Conservation (phyloP, 768 basidiomycete genomes). For the Trametes cinnabarina region DNA sequence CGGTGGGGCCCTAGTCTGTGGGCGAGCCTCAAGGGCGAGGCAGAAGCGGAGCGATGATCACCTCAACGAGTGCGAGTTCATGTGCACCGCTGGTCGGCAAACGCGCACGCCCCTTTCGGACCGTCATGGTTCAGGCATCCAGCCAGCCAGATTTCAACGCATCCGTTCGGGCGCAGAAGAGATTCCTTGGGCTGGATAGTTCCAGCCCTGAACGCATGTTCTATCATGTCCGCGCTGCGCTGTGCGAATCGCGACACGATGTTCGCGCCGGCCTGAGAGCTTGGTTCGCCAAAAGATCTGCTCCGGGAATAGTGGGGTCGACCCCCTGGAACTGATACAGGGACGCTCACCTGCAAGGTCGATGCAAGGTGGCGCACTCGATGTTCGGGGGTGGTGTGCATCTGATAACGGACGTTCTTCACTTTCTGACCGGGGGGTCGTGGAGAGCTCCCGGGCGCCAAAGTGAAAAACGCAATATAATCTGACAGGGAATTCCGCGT, state of each 20-base stretch:
- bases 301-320: constrained; percentile 13
- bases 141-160: not conserved
- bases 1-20: constrained; percentile 7
- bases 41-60: constrained; percentile 15
- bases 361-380: constrained; percentile 8
- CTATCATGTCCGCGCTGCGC: not conserved
- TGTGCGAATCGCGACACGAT: constrained; percentile 17
- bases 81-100: constrained; percentile 16
- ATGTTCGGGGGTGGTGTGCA: constrained; percentile 1
- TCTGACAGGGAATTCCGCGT: constrained; percentile 3
- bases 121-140: constrained; percentile 6
- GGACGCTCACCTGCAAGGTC: not conserved
- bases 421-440: constrained; percentile 13
- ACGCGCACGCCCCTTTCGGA: constrained; percentile 11
- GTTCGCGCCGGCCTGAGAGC: constrained; percentile 6
- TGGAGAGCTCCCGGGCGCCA: not conserved
- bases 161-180: not conserved
- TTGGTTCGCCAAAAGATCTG: constrained; percentile 2
- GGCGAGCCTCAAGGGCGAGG: constrained; percentile 13
- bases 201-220: constrained; percentile 6
- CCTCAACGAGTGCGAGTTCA: constrained; percentile 4
- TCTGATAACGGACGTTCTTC: constrained; percentile 11
- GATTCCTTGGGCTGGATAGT: constrained; percentile 7
- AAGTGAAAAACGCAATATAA: not conserved
- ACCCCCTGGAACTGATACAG: not conserved